Conservation (phyloP, 495 filamentous ascomycete species). For the Hypoxylon trugodes region DNA sequence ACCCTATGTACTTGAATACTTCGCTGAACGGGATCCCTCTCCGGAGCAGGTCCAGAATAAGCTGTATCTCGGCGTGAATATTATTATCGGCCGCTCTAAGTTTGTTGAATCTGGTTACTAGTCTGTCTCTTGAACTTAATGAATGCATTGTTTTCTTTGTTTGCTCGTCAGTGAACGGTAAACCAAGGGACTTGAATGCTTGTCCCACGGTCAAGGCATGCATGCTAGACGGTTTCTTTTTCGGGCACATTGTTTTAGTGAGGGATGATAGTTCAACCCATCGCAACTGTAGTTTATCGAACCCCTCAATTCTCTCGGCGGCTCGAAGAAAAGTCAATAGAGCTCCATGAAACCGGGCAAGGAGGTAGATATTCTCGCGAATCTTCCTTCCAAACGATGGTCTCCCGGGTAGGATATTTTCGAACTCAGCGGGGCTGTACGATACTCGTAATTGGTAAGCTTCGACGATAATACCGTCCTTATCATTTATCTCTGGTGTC, state of each 20-base stretch:
- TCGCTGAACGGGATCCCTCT: background rate
- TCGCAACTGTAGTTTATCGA: background rate
- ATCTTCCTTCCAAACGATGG: background rate
- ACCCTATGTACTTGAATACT: background rate
- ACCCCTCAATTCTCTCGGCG: slow-evolving; percentile 1
- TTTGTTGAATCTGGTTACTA: background rate
- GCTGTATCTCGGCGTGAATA: slow-evolving; percentile 1
- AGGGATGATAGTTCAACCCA: background rate
- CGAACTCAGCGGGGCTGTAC: background rate
- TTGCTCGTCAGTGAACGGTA: background rate
- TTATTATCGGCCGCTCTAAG: background rate
- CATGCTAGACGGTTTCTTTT: background rate
- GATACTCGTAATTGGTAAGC: background rate
- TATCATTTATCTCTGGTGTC: background rate
- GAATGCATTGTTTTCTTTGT: background rate
- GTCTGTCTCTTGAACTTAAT: background rate
- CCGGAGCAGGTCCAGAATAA: background rate
- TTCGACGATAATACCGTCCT: background rate
- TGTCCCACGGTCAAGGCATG: background rate
- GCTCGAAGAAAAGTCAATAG: background rate
- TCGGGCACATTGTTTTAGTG: background rate
- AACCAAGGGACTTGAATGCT: background rate
- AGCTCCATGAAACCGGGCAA: background rate
- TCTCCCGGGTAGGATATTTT: background rate
- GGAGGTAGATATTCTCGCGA: background rate